Evolutionary conservation across 2,329 filamentous ascomycete species (phyloP), one percentile per base, ranked within the genome.

Genomic region (Domatiomyces globalis): DNA sequence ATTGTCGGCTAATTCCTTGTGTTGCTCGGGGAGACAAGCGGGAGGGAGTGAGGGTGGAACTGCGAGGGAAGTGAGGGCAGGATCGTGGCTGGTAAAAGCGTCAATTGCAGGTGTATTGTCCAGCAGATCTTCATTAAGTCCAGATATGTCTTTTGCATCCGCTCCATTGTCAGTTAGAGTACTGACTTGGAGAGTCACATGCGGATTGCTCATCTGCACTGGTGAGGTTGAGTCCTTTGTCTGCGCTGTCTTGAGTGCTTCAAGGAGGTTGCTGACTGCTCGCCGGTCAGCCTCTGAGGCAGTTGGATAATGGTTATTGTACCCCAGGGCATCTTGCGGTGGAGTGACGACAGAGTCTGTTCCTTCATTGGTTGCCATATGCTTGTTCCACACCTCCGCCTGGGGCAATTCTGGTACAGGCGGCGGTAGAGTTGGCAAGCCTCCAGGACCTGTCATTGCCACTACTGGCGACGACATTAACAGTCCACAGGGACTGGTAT

Each of bases 251-350:
- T 27, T 10, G 44, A 45, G 44, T 10, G 44, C 44, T 22, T 45
- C n/a, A 10, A 45, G 44, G 15, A 45, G 44, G n/a, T 45, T 45
- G 44, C 44, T 27, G 19, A 45, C 44, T 45, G 44, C 44, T 45
- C n/a, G 44, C 15, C 25, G 44, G 9, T 20, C 25, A 5, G 10
- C 19, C 44, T 45, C 44, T 20, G 25, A 45, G 12, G 44, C 18
- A n/a, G 44, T 45, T 18, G 19, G 44, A 18, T 18, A 20, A n/a
- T 12, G n/a, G 12, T 10, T 20, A 45, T 18, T 20, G 25, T 20
- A 22, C 2, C 4, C 12, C 44, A 22, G 15, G 44, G 44, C 25
- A 45, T 45, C 44, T 45, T 20, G 44, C 15, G 33, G 33, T 10
- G 15, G 15, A 39, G 33, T 39, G 33, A 39, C 22, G 3, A 6